phyloP scores from a whole-genome alignment of 371 early-diverging fungal genomes.

The Haplosporangium sp. region DNA sequence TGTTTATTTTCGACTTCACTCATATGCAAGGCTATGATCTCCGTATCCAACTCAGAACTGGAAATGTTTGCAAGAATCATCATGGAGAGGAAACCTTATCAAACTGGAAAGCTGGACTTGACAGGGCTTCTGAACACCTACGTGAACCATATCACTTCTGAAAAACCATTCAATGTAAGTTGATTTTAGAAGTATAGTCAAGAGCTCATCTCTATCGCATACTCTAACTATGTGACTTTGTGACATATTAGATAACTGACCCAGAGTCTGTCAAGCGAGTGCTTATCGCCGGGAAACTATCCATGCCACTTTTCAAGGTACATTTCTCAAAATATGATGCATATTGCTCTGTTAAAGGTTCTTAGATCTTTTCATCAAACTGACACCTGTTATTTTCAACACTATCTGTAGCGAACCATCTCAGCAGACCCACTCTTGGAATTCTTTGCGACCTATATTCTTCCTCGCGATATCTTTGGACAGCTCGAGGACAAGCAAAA shows the following conservation, averaged over 20 bases:
- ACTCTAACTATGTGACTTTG: too few species aligned
- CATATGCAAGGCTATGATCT: constrained; percentile 28
- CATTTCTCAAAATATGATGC: background rate
- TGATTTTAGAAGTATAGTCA: too few species aligned
- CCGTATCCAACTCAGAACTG: constrained; percentile 36
- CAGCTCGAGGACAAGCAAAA: constrained; percentile 31
- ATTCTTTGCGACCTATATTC: constrained; percentile 25
- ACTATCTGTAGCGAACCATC: constrained; percentile 27
- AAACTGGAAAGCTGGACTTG: constrained; percentile 37
- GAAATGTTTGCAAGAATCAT: constrained; percentile 44
- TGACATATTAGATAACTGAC: constrained; percentile 17
- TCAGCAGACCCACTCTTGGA: constrained; percentile 37
- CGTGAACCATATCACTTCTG: constrained; percentile 35
- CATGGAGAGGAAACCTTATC: constrained; percentile 39
- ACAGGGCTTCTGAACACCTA: constrained; percentile 20
- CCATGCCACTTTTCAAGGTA: constrained; percentile 48
- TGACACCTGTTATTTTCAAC: too few species aligned
- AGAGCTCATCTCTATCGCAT: background rate
- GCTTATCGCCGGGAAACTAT: constrained; percentile 34
- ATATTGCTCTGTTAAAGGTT: background rate
- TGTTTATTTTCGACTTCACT: background rate
- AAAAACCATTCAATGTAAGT: constrained; percentile 39
- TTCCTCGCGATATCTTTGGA: constrained; percentile 16
- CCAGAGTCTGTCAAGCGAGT: constrained; percentile 40
- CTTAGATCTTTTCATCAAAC: background rate